These are phyloP conservation scores for Talaromyces sp. DNA, from an alignment of 2,329 filamentous ascomycete genomes.

Conservation along the genomic window DNA sequence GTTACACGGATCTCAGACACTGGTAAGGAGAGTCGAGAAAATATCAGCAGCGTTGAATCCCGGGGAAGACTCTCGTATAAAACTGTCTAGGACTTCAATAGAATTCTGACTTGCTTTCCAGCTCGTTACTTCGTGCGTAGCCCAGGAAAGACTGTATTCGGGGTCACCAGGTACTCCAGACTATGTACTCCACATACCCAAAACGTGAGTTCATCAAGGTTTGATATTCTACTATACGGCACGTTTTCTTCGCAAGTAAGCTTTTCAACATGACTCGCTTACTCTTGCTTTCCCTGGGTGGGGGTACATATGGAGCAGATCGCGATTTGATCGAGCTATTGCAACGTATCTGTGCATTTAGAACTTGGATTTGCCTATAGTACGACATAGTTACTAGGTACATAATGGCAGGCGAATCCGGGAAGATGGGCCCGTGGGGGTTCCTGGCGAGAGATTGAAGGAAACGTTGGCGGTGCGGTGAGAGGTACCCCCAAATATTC, in stretches of 20 bases:
- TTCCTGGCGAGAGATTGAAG: background rate
- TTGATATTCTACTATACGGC: background rate
- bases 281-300: background rate
- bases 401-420: background rate
- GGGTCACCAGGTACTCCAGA: background rate
- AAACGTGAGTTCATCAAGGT: background rate
- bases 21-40: background rate
- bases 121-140: background rate
- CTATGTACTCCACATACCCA: background rate
- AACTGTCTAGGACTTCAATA: background rate
- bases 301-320: background rate
- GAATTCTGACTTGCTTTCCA: too few species aligned
- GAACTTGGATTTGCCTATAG: background rate
- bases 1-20: background rate
- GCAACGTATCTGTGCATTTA: background rate
- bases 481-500: slow-evolving; percentile 1
- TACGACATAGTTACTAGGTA: background rate
- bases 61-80: background rate
- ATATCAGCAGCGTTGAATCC: background rate
- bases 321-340: background rate
- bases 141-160: background rate
- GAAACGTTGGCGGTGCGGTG: background rate
- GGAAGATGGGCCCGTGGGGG: slow-evolving; percentile 1
- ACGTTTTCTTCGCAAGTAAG: background rate
- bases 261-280: background rate